Percentiles rank a stretch among this genome's conserved stretches.
phyloP scores from a whole-genome alignment of 148 eudicot genomes.

The Limonium bicolor region DNA sequence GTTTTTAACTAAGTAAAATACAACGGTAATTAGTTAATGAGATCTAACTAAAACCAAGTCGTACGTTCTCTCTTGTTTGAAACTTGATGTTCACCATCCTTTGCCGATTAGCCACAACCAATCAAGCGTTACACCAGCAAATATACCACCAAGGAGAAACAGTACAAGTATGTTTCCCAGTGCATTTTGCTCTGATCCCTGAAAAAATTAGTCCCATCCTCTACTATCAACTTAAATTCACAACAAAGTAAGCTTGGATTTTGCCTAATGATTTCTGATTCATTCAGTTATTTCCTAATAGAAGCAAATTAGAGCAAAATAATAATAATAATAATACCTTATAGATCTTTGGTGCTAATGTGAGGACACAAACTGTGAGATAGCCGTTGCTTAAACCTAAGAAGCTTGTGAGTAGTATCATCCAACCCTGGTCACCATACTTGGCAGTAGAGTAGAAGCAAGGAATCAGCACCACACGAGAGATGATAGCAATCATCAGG shows the following conservation, averaged over 20 bases:
- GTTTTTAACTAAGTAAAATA: too few species aligned
- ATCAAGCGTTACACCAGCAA: slow-evolving; percentile 45
- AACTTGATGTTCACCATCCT: too few species aligned
- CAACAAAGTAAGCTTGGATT: too few species aligned
- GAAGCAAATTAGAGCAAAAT: too few species aligned
- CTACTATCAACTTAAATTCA: too few species aligned
- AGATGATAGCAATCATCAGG: slow-evolving; percentile 17
- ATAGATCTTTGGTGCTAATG: too few species aligned
- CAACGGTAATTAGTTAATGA: too few species aligned
- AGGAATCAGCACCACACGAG: slow-evolving; percentile 42
- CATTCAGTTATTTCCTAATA: too few species aligned
- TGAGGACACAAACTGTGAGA: slow-evolving; percentile 76
- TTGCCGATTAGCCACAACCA: slow-evolving; percentile 73
- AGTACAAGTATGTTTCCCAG: not conserved
- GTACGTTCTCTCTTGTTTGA: too few species aligned
- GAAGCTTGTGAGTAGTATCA: slow-evolving; percentile 45
- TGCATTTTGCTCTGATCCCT: slow-evolving; percentile 65
- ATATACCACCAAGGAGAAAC: slow-evolving; percentile 37
- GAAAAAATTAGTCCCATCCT: not conserved
- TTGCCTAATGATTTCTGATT: too few species aligned
- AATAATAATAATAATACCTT: too few species aligned
- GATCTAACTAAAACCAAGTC: too few species aligned
- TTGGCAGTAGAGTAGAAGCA: slow-evolving; percentile 65
- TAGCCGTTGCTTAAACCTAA: slow-evolving; percentile 67
- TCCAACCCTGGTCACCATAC: slow-evolving; percentile 70